A percentile compares a stretch with the other conserved stretches of the same genome.
These are phyloP conservation scores for Candida saitoana DNA, from an alignment of 805 yeast species.

Conservation along the genomic window DNA sequence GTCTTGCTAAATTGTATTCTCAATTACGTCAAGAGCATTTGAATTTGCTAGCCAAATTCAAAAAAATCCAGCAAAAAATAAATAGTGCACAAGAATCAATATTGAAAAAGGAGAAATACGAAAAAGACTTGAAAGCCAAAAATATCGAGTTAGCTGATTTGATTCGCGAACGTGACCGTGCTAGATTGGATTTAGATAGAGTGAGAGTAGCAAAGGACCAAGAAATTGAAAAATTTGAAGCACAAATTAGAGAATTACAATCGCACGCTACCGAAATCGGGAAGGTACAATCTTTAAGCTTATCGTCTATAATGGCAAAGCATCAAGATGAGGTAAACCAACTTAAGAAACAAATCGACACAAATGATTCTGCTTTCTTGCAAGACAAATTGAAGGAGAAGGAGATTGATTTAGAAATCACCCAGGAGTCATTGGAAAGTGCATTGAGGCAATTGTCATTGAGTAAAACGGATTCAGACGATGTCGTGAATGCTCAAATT, in stretches of 20 bases:
- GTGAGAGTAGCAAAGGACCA: conserved; percentile 58
- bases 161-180: conserved; percentile 85
- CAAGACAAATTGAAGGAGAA: conserved; percentile 54
- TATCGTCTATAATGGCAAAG: conserved; percentile 54
- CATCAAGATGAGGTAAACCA: conserved; percentile 62
- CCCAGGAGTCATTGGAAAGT: conserved; percentile 74
- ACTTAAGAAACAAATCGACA: conserved; percentile 45
- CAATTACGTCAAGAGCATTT: conserved; percentile 91
- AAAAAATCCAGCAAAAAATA: conserved; percentile 80
- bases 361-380: conserved; percentile 29
- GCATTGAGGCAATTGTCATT: conserved; percentile 59
- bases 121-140: conserved; percentile 78
- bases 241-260: conserved; percentile 60
- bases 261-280: conserved; percentile 57
- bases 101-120: conserved; percentile 74
- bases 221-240: conserved; percentile 61
- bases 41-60: conserved; percentile 69
- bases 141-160: conserved; percentile 84
- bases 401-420: conserved; percentile 74
- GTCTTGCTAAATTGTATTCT: conserved; percentile 83
- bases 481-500: conserved; percentile 55
- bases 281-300: conserved; percentile 58
- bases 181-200: conserved; percentile 76
- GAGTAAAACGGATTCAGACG: conserved; percentile 45
- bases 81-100: conserved; percentile 87